Percentiles rank a stretch among this genome's conserved stretches.
These are phyloP conservation scores for Senna siamea DNA, from an alignment of 306 rosid genomes.

Conservation along the genomic window DNA sequence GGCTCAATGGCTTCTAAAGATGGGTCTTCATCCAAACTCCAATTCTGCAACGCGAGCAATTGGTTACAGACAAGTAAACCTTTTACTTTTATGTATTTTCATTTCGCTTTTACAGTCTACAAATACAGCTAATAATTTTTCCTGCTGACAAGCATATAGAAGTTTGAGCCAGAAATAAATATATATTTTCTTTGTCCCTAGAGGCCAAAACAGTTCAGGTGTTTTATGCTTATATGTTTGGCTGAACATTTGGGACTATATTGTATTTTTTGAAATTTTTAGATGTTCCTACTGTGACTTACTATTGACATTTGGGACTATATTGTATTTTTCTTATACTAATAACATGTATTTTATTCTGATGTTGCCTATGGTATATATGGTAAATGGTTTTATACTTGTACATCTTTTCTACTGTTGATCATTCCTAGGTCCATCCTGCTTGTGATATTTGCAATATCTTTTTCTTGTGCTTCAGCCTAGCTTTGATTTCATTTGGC, in stretches of 20 bases:
- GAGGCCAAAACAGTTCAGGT: slow-evolving; percentile 2
- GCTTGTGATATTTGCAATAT: neutral
- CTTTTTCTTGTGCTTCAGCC: neutral
- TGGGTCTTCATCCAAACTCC: slow-evolving; percentile 84
- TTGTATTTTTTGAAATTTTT: neutral
- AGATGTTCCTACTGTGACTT: neutral
- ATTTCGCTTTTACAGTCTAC: slow-evolving; percentile 31
- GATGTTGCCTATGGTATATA: neutral
- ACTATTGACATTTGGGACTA: neutral
- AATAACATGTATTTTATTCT: neutral
- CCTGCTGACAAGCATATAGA: neutral
- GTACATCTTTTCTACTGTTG: neutral
- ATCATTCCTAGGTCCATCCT: neutral
- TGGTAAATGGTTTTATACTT: neutral
- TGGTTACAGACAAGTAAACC: slow-evolving; percentile 87
- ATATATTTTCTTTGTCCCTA: neutral
- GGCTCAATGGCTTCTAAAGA: slow-evolving; percentile 88
- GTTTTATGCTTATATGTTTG: slow-evolving; percentile 4
- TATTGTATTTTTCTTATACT: neutral
- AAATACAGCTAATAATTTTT: slow-evolving; percentile 13
- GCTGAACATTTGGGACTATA: neutral
- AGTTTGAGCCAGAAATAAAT: neutral
- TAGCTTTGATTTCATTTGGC: neutral
- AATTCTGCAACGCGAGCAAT: slow-evolving; percentile 88
- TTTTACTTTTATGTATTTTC: slow-evolving; percentile 26